These are phyloP conservation scores for Boletus subparvulus DNA, from an alignment of 768 basidiomycete genomes.

Conservation along the genomic window DNA sequence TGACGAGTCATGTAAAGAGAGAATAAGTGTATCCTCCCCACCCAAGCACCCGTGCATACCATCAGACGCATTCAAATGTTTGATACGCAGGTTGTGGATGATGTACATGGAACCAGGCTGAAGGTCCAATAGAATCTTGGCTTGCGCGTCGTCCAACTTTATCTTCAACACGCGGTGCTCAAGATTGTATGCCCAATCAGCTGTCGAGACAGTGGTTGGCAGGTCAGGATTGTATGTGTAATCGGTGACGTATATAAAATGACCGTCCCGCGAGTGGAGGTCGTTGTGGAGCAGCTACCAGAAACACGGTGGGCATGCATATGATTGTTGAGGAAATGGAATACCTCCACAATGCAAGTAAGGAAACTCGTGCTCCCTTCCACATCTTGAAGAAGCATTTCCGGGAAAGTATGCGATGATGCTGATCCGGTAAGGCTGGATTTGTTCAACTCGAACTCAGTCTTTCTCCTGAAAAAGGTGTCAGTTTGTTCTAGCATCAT, in stretches of 20 bases:
- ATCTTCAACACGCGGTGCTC: conserved; percentile 53
- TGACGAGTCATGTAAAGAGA: conserved; percentile 15
- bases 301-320: neutral
- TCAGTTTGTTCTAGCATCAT: conserved; percentile 2
- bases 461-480: conserved; percentile 46
- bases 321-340: neutral
- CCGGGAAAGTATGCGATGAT: conserved; percentile 37
- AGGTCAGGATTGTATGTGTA: conserved; percentile 55
- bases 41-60: conserved; percentile 28
- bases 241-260: conserved; percentile 61
- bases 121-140: conserved; percentile 38
- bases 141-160: conserved; percentile 49
- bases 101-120: conserved; percentile 42
- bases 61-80: conserved; percentile 17
- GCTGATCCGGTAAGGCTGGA: conserved; percentile 15
- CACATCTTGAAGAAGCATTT: conserved; percentile 50
- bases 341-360: conserved; percentile 60
- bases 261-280: conserved; percentile 31
- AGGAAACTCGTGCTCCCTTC: conserved; percentile 43
- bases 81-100: conserved; percentile 53
- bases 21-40: conserved; percentile 29
- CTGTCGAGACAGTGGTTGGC: conserved; percentile 23
- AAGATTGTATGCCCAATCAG: conserved; percentile 46
- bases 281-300: conserved; percentile 48
- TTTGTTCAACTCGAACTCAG: conserved; percentile 33